Conservation (phyloP, 768 basidiomycete species). For the Panus rudis region DNA sequence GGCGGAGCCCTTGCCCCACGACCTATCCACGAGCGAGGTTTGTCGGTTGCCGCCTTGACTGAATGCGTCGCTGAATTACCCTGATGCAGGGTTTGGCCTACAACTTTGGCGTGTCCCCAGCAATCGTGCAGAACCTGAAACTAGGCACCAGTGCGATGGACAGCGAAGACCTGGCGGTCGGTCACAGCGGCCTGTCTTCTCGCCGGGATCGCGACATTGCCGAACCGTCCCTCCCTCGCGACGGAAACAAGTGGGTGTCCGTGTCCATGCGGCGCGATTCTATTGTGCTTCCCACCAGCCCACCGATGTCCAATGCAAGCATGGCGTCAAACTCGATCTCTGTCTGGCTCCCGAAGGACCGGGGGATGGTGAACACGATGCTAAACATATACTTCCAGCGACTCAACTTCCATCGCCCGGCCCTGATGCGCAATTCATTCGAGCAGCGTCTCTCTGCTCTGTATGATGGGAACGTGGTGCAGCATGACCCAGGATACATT, state of each 20-base stretch:
- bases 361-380: conserved; percentile 53
- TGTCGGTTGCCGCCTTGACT: background rate
- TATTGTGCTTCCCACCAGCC: conserved; percentile 16
- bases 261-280: conserved; percentile 43
- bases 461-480: conserved; percentile 48
- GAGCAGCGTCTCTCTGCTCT: conserved; percentile 54
- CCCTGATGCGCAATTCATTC: conserved; percentile 64
- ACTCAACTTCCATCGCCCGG: conserved; percentile 76
- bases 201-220: conserved; percentile 58
- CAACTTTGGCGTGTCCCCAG: conserved; percentile 69
- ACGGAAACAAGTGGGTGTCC: conserved; percentile 54
- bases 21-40: conserved; percentile 65
- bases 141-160: conserved; percentile 48
- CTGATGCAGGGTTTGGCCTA: conserved; percentile 56
- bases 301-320: conserved; percentile 9
- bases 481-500: conserved; percentile 70
- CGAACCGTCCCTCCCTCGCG: conserved; percentile 51
- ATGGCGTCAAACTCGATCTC: conserved; percentile 32
- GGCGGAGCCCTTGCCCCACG: conserved; percentile 72
- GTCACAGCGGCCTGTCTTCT: conserved; percentile 61
- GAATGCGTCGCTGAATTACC: background rate
- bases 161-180: conserved; percentile 73
- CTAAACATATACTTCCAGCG: conserved; percentile 67
- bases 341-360: conserved; percentile 74
- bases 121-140: conserved; percentile 60